A percentile compares a stretch with the other conserved stretches of the same genome.
These are phyloP conservation scores for Sporothrix sp. DNA, from an alignment of 2,329 filamentous ascomycete species.

Conservation along the genomic window DNA sequence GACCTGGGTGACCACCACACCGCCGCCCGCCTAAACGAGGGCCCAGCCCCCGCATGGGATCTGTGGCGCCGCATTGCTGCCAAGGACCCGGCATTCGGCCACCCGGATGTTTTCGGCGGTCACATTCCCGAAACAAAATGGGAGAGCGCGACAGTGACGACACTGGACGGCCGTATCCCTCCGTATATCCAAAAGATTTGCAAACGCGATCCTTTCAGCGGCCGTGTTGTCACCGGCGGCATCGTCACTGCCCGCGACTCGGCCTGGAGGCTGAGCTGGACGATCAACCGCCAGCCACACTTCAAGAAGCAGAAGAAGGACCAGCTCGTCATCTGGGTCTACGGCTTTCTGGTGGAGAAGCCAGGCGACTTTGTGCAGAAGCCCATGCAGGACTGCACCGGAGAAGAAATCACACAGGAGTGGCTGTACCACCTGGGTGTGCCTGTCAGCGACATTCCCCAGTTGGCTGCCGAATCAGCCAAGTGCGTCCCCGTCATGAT, in stretches of 20 bases:
- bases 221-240: slow-evolving; percentile 25
- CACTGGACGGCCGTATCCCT: slow-evolving; percentile 23
- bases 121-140: slow-evolving; percentile 28
- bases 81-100: slow-evolving; percentile 28
- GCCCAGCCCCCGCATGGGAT: slow-evolving; percentile 31
- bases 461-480: slow-evolving; percentile 20
- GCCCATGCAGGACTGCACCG: slow-evolving; percentile 31
- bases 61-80: slow-evolving; percentile 32
- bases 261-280: slow-evolving; percentile 32
- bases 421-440: slow-evolving; percentile 29
- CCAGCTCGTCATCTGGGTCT: slow-evolving; percentile 31
- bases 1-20: slow-evolving; percentile 26
- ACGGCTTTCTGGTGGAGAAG: slow-evolving; percentile 28
- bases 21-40: slow-evolving; percentile 20
- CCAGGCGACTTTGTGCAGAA: slow-evolving; percentile 30
- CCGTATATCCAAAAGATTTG: slow-evolving; percentile 26
- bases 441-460: slow-evolving; percentile 21
- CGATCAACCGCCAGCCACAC: slow-evolving; percentile 32
- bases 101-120: slow-evolving; percentile 32
- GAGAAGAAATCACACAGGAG: slow-evolving; percentile 31
- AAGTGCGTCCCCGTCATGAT: slow-evolving; percentile 30
- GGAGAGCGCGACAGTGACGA: slow-evolving; percentile 32
- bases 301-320: slow-evolving; percentile 28
- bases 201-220: slow-evolving; percentile 24
- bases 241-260: slow-evolving; percentile 31